Conservation (phyloP, 768 basidiomycete species). For the Lactarius sanguifluus region DNA sequence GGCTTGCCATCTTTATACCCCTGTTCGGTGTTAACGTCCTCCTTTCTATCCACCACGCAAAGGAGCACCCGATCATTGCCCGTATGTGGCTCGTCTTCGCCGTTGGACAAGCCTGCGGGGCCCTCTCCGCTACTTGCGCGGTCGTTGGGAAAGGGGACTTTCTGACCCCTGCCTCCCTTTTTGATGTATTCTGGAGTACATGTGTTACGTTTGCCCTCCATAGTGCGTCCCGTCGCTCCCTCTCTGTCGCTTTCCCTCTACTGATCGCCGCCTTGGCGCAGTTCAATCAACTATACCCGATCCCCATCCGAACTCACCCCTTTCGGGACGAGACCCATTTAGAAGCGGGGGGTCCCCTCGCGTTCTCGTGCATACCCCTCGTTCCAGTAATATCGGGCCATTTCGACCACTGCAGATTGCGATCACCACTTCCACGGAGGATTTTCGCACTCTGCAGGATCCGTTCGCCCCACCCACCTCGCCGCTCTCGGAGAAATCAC, state of each 20-base stretch:
- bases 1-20: conserved; percentile 27
- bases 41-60: conserved; percentile 19
- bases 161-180: conserved; percentile 26
- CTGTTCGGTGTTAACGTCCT: conserved; percentile 22
- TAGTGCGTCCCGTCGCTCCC: conserved; percentile 13
- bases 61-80: conserved; percentile 21
- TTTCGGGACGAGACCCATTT: background rate
- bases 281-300: conserved; percentile 23
- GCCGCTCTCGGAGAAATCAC: conserved; percentile 19
- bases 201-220: conserved; percentile 24
- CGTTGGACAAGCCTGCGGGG: conserved; percentile 22
- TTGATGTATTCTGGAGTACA: conserved; percentile 21
- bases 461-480: conserved; percentile 24
- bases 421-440: conserved; percentile 11
- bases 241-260: conserved; percentile 1
- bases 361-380: conserved; percentile 7
- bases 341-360: conserved; percentile 1
- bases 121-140: conserved; percentile 11
- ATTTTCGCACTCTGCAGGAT: conserved; percentile 23
- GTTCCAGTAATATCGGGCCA: conserved; percentile 10
- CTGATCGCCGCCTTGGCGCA: conserved; percentile 12
- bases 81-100: conserved; percentile 24
- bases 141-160: conserved; percentile 27
- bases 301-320: conserved; percentile 11
- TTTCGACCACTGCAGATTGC: background rate